A percentile compares a stretch with the other conserved stretches of the same genome.
phyloP scores from a whole-genome alignment of 2,329 filamentous ascomycete species.

The Clonostachys solani region DNA sequence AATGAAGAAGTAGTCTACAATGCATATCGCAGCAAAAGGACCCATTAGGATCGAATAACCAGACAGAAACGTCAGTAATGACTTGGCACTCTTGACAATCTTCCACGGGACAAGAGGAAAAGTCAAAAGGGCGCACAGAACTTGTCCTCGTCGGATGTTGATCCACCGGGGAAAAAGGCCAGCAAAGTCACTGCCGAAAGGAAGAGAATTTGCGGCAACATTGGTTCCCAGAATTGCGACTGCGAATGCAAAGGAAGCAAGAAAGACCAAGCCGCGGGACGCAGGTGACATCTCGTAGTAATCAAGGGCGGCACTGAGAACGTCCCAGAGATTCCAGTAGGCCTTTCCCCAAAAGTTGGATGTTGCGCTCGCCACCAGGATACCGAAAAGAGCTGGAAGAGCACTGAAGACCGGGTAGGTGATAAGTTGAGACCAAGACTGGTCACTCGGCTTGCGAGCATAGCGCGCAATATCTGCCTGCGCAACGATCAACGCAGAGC shows the following conservation, averaged over 20 bases:
- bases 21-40: slow-evolving; percentile 18
- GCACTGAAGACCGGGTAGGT: slow-evolving; percentile 14
- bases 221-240: slow-evolving; percentile 15
- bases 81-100: slow-evolving; percentile 12
- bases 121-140: slow-evolving; percentile 21
- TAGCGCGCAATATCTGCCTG: slow-evolving; percentile 30
- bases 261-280: slow-evolving; percentile 20
- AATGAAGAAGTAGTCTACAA: slow-evolving; percentile 25
- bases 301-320: slow-evolving; percentile 25
- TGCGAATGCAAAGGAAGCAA: slow-evolving; percentile 14
- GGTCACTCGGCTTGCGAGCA: slow-evolving; percentile 19
- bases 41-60: slow-evolving; percentile 20
- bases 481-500: slow-evolving; percentile 25
- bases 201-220: slow-evolving; percentile 20
- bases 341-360: slow-evolving; percentile 23
- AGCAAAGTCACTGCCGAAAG: slow-evolving; percentile 25
- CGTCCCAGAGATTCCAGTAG: slow-evolving; percentile 27
- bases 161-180: slow-evolving; percentile 21
- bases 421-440: slow-evolving; percentile 19
- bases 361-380: slow-evolving; percentile 22
- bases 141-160: slow-evolving; percentile 22
- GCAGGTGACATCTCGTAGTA: slow-evolving; percentile 19
- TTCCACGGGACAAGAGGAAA: slow-evolving; percentile 24
- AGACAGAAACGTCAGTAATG: slow-evolving; percentile 16
- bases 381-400: slow-evolving; percentile 19